Conservation (phyloP, 352 stramenopile species). For the Phytophthora foliorum region DNA sequence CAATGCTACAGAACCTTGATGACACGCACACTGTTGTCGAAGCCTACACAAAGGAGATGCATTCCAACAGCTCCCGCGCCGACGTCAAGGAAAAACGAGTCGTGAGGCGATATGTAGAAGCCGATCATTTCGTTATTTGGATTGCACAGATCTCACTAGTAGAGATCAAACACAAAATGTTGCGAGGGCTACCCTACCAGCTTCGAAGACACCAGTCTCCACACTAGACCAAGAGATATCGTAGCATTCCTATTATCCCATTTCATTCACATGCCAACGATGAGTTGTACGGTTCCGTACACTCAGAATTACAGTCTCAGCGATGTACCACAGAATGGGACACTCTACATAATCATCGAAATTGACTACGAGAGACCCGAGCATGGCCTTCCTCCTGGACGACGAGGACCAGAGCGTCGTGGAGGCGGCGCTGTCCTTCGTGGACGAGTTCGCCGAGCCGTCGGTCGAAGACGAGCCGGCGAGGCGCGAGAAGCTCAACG, state of each 20-base stretch:
- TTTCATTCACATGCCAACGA: too few relatives aligned
- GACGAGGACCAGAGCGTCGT: slow-evolving; percentile 29
- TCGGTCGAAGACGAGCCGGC: neutral
- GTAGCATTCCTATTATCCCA: too few relatives aligned
- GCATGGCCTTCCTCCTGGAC: slow-evolving; percentile 32
- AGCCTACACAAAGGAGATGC: slow-evolving; percentile 28
- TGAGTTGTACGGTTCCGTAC: too few relatives aligned
- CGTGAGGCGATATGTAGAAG: slow-evolving; percentile 32
- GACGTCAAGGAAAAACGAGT: slow-evolving; percentile 35
- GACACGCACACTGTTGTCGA: slow-evolving; percentile 37
- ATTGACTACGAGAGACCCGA: neutral
- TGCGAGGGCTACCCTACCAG: slow-evolving; percentile 12
- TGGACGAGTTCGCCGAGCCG: slow-evolving; percentile 43
- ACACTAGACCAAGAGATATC: slow-evolving; percentile 9
- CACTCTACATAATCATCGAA: neutral
- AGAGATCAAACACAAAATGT: slow-evolving; percentile 33
- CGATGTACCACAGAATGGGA: too few relatives aligned
- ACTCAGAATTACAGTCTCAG: too few relatives aligned
- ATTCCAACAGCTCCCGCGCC: slow-evolving; percentile 24
- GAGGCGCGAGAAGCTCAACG: slow-evolving; percentile 19
- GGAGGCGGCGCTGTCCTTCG: slow-evolving; percentile 37
- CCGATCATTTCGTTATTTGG: slow-evolving; percentile 41
- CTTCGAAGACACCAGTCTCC: slow-evolving; percentile 9
- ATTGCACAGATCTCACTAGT: slow-evolving; percentile 24
- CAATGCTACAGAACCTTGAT: slow-evolving; percentile 33